Conservation (phyloP, 352 stramenopile species). For the Phytophthora pseudosyringae region DNA sequence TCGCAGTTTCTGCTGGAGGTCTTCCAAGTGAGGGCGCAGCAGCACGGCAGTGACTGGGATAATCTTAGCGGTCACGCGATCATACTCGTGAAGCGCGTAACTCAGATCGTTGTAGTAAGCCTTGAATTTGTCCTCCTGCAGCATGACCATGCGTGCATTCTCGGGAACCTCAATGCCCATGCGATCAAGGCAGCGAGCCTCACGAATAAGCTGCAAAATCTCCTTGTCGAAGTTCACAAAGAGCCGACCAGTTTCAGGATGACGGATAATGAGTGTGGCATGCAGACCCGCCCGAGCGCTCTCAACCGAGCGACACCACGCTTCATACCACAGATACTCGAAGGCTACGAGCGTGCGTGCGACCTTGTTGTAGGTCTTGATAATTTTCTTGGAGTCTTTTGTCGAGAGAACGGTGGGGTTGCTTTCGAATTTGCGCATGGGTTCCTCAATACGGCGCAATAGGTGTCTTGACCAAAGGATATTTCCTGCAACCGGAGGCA, state of each 20-base stretch:
- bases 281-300: constrained; percentile 77
- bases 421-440: constrained; percentile 89
- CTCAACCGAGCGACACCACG: constrained; percentile 85
- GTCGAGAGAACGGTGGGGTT: constrained; percentile 85
- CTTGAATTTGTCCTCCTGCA: constrained; percentile 91
- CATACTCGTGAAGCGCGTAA: constrained; percentile 84
- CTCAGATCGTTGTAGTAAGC: constrained; percentile 84
- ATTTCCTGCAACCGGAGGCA: constrained; percentile 86
- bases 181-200: constrained; percentile 82
- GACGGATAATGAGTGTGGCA: constrained; percentile 85
- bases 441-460: constrained; percentile 86
- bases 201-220: constrained; percentile 87
- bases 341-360: constrained; percentile 90
- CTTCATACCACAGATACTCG: constrained; percentile 91
- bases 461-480: constrained; percentile 89
- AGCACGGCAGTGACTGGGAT: constrained; percentile 66
- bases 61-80: constrained; percentile 77
- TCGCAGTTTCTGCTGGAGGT: constrained; percentile 76
- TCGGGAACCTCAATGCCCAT: constrained; percentile 88
- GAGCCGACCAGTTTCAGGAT: constrained; percentile 73
- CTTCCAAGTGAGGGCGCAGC: constrained; percentile 74
- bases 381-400: constrained; percentile 91
- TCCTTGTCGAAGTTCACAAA: constrained; percentile 92
- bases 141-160: constrained; percentile 84
- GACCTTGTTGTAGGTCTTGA: constrained; percentile 92